Percentiles rank a stretch among this genome's conserved stretches.
Evolutionary conservation across 1,139 yeast species (phyloP).

Genomic region (Nadsonia starkeyi-henricii): DNA sequence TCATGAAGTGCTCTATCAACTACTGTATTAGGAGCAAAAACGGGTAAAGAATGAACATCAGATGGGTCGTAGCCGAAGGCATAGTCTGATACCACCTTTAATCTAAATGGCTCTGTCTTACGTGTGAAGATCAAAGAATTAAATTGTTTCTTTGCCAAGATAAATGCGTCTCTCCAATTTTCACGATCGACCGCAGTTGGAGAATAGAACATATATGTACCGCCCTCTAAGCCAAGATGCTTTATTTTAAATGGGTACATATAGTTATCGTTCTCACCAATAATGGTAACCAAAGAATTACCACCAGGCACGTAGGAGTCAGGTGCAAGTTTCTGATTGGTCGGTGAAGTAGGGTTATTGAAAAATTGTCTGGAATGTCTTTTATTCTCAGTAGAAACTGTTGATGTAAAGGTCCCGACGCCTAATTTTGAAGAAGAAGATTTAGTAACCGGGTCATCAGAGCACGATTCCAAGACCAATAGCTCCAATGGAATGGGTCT

Average conservation of each 20-base stretch:
- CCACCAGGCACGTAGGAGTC: neutral
- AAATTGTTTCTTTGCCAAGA: constrained; percentile 40
- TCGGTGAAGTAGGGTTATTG: constrained; percentile 5
- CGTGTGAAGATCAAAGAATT: constrained; percentile 30
- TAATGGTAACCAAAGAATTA: constrained; percentile 11
- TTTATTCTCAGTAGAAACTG: constrained; percentile 8
- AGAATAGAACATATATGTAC: constrained; percentile 45
- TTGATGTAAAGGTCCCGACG: constrained; percentile 18
- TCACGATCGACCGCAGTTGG: constrained; percentile 40
- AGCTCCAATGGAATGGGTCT: constrained; percentile 29
- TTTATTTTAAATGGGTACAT: constrained; percentile 34
- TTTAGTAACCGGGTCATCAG: constrained; percentile 23
- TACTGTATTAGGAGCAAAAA: constrained; percentile 51
- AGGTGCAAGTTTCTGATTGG: neutral
- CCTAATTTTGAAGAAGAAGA: constrained; percentile 18
- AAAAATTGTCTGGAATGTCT: neutral
- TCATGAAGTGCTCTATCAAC: constrained; percentile 35
- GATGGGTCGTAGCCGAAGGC: constrained; percentile 52
- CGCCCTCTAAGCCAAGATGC: constrained; percentile 35
- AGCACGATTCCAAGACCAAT: constrained; percentile 22
- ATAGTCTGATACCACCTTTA: constrained; percentile 41
- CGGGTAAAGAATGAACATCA: constrained; percentile 46
- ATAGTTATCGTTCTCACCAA: constrained; percentile 17
- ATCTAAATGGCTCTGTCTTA: constrained; percentile 40
- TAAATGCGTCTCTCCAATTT: constrained; percentile 46